Percentiles rank a stretch among this genome's conserved stretches.
Evolutionary conservation across 495 filamentous ascomycete species (phyloP).

Genomic region (Gamarada debralockiae): DNA sequence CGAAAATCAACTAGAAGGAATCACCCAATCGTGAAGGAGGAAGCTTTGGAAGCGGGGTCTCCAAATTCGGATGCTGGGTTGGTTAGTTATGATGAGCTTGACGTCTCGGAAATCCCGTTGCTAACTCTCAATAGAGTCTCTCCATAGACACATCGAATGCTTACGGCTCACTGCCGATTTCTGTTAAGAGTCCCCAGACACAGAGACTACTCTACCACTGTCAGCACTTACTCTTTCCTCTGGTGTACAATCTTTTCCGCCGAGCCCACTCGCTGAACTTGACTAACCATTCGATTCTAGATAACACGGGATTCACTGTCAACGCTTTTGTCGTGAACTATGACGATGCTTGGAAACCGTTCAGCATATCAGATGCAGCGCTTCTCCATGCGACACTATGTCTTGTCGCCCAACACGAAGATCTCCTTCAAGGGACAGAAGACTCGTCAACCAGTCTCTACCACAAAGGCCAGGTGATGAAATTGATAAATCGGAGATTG

Average conservation of each 20-base stretch:
- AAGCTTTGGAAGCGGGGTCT: too few relatives aligned
- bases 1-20: neutral
- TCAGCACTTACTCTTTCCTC: neutral
- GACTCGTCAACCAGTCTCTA: neutral
- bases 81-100: too few relatives aligned
- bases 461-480: conserved; percentile 12
- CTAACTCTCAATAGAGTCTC: too few relatives aligned
- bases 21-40: too few relatives aligned
- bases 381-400: conserved; percentile 4
- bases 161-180: neutral
- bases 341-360: conserved; percentile 10
- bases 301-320: neutral
- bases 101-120: too few relatives aligned
- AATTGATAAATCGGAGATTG: conserved; percentile 1
- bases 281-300: neutral
- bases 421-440: neutral
- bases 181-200: neutral
- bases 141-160: too few relatives aligned
- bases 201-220: conserved; percentile 8
- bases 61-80: too few relatives aligned
- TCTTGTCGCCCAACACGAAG: conserved; percentile 8
- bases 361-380: neutral
- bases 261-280: too few relatives aligned
- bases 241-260: too few relatives aligned
- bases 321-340: conserved; percentile 9